A percentile compares a stretch with the other conserved stretches of the same genome.
Conservation (phyloP, 257 asterid species). For the Linderniella brevidens region DNA sequence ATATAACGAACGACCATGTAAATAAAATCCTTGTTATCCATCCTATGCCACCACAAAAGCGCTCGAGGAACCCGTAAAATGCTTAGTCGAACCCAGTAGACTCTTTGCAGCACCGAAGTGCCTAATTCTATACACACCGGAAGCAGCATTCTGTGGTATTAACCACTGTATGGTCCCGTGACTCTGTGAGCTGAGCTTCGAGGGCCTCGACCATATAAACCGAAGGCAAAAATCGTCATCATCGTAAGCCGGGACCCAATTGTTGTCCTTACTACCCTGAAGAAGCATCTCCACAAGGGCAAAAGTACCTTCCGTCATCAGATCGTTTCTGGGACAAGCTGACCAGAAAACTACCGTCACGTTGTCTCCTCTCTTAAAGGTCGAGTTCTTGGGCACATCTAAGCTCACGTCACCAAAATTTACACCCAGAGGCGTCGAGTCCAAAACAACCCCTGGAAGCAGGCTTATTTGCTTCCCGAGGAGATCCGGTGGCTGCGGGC, state of each 20-base stretch:
- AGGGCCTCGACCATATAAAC: conserved; percentile 81
- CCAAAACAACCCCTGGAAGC: conserved; percentile 60
- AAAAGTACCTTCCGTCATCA: conserved; percentile 94
- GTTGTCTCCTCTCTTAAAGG: conserved; percentile 42
- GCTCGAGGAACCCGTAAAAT: conserved; percentile 79
- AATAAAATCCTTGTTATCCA: no score
- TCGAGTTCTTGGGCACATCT: conserved; percentile 65
- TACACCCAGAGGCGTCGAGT: conserved; percentile 45
- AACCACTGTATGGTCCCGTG: conserved; percentile 67
- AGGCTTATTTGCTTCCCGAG: conserved; percentile 62
- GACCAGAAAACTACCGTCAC: conserved; percentile 76
- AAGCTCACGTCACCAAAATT: conserved; percentile 52
- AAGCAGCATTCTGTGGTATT: conserved; percentile 47
- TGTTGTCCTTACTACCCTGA: conserved; percentile 28
- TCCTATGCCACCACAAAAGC: conserved; percentile 60
- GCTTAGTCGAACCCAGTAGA: conserved; percentile 52
- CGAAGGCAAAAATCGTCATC: conserved; percentile 86
- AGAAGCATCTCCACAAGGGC: conserved; percentile 75
- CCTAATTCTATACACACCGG: conserved; percentile 71
- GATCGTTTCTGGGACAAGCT: conserved; percentile 89
- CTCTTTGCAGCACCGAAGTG: conserved; percentile 89
- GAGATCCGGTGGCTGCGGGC: conserved; percentile 78
- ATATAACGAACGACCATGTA: no score
- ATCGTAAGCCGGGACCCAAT: conserved; percentile 75
- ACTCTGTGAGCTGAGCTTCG: conserved; percentile 61